Conservation (phyloP, 2,329 filamentous ascomycete species). For the Alternaria angustiovoidea region DNA sequence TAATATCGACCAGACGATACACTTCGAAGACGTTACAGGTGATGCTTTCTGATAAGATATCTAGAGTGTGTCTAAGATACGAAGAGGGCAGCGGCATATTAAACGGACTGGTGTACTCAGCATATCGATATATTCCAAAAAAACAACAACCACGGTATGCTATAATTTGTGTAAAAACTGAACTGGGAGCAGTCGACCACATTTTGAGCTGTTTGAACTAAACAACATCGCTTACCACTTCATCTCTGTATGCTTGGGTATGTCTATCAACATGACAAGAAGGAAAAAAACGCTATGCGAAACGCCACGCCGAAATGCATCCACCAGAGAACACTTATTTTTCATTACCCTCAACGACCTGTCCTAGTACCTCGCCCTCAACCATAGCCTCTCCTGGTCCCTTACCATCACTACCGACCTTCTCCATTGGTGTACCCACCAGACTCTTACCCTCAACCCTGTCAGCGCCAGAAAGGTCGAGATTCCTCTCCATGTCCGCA, state of each 20-base stretch:
- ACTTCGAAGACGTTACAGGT: no score
- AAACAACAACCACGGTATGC: no score
- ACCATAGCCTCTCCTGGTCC: constrained; percentile 40
- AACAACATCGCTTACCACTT: background rate
- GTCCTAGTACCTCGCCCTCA: constrained; percentile 48
- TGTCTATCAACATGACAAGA: background rate
- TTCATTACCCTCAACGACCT: constrained; percentile 35
- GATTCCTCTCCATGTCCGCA: constrained; percentile 6
- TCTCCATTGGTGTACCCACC: constrained; percentile 16
- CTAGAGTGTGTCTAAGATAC: no score
- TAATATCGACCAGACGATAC: no score
- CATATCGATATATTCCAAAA: background rate
- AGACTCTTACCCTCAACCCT: constrained; percentile 12
- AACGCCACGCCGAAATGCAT: background rate
- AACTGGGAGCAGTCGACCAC: background rate
- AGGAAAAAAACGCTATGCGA: background rate
- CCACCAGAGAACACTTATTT: background rate
- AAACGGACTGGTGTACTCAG: background rate
- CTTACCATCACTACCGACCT: constrained; percentile 11
- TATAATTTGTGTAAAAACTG: no score
- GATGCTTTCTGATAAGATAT: no score
- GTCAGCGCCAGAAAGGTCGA: background rate
- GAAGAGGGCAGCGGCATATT: background rate
- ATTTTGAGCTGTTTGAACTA: background rate
- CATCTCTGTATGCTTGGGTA: background rate